Base-by-base conservation (phyloP, 768 basidiomycete genomes). In the Mycena capillaripes region DNA sequence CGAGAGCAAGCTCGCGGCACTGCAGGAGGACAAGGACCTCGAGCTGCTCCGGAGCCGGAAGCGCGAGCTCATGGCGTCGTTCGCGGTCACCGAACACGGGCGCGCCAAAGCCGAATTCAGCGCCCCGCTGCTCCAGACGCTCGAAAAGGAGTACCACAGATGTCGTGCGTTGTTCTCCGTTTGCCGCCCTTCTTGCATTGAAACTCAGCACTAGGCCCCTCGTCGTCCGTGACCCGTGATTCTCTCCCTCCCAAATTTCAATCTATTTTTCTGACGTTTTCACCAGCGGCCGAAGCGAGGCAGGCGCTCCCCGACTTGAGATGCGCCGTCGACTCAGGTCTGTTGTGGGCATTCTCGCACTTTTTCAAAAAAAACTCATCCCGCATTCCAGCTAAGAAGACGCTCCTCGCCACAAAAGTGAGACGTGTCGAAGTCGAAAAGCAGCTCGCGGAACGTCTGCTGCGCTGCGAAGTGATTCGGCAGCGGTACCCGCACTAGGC, bases 11-110 rank as follows among this genome's bases (percentile, higher is more conserved):
- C 66, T 46, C 7, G 42, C 21, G 23, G 56, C 42, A 7, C 44
- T 68, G 44, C 17, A 59, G 34, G 44, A 44, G 56, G 57, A 58
- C 57, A 14, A 23, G 32, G 57, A 59, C 3, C 57, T 66, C 32
- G 5, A 23, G 36, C 10, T 10, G 57, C 48, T 68, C 16, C 1
- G 48, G 25, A 10, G 4, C 30, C 25, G 48, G 16, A 59, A 68
- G 36, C 34, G 23, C 3, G 29, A 53, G 59, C 58, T 69, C 3
- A 3, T 53, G 10, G 36, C 29, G 10, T 25, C 58, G 27, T 11
- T 40, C 27, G 52, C 34, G 1, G 7, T 30, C 32, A 53, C 40
- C 27, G 16, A 27, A 27, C 40, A 27, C n/a, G n/a, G n/a, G n/a
- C n/a, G n/a, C n/a, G n/a, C n/a, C 27, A 21, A 21, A 11, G 5